These are phyloP conservation scores for Ceratocystis harringtonii DNA, from an alignment of 2,329 filamentous ascomycete genomes.

Conservation along the genomic window DNA sequence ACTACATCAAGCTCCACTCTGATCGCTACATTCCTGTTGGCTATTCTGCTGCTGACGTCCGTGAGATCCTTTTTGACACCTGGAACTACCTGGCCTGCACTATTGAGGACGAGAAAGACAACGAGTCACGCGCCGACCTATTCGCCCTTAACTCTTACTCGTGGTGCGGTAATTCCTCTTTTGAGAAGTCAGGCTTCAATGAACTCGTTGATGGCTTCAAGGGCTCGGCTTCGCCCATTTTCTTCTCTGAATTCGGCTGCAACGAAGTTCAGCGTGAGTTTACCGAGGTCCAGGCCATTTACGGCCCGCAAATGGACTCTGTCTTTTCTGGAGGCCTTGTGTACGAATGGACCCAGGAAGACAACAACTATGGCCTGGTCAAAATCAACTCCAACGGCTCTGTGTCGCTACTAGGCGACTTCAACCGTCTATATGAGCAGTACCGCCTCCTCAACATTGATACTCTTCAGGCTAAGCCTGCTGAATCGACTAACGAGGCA, in stretches of 20 bases:
- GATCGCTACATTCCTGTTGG: conserved; percentile 58
- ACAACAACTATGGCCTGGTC: conserved; percentile 51
- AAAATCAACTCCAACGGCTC: conserved; percentile 42
- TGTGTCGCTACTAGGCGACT: conserved; percentile 47
- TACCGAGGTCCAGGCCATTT: conserved; percentile 59
- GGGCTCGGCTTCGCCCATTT: conserved; percentile 53
- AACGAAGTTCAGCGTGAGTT: conserved; percentile 58
- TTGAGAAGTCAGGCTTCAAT: conserved; percentile 47
- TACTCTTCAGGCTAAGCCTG: conserved; percentile 45
- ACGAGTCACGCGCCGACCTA: conserved; percentile 53
- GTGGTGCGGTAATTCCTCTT: conserved; percentile 53
- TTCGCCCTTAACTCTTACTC: conserved; percentile 64
- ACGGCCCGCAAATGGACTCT: conserved; percentile 52
- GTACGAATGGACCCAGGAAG: conserved; percentile 66
- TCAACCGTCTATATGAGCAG: conserved; percentile 58
- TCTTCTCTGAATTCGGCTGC: conserved; percentile 74
- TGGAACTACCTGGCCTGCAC: conserved; percentile 64
- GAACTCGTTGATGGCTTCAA: conserved; percentile 49
- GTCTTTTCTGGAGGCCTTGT: conserved; percentile 63
- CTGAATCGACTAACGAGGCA: conserved; percentile 34
- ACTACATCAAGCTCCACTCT: conserved; percentile 58
- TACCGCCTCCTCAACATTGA: conserved; percentile 60
- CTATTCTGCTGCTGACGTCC: conserved; percentile 69
- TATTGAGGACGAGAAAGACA: conserved; percentile 35
- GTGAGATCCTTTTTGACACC: conserved; percentile 54